Conservation (phyloP, 1,139 yeast species). For the Hansenula sp. region DNA sequence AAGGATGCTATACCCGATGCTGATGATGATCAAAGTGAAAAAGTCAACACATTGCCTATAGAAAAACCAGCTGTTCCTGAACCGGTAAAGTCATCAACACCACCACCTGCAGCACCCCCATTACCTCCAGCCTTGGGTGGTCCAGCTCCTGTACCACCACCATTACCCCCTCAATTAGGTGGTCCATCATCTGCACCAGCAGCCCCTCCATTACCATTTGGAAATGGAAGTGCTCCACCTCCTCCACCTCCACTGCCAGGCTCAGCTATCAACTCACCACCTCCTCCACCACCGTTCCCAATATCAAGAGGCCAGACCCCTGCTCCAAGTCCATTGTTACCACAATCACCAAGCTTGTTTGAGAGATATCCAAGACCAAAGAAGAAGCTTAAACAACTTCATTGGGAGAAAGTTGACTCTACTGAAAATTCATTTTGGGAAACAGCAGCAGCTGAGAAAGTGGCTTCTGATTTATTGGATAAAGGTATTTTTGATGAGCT, state of each 20-base stretch:
- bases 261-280: conserved; percentile 31
- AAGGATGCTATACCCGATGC: conserved; percentile 15
- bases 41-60: too few relatives aligned
- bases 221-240: conserved; percentile 25
- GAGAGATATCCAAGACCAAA: conserved; percentile 71
- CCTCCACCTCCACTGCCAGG: conserved; percentile 26
- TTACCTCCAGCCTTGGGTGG: conserved; percentile 21
- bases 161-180: conserved; percentile 19
- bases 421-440: conserved; percentile 69
- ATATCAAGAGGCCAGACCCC: conserved; percentile 20
- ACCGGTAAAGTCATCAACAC: conserved; percentile 24
- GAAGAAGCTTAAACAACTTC: conserved; percentile 73
- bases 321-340: conserved; percentile 30
- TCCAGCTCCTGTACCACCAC: conserved; percentile 27
- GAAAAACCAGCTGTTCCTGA: conserved; percentile 11
- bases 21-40: background rate
- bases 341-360: conserved; percentile 40
- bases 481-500: conserved; percentile 74
- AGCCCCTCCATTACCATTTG: conserved; percentile 24
- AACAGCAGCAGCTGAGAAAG: conserved; percentile 37
- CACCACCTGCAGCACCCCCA: conserved; percentile 30
- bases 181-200: conserved; percentile 18
- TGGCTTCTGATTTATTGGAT: conserved; percentile 57
- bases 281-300: conserved; percentile 34
- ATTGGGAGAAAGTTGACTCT: conserved; percentile 75